Base-by-base conservation (phyloP, 768 basidiomycete genomes). In the Rhizopogon roseolus region DNA sequence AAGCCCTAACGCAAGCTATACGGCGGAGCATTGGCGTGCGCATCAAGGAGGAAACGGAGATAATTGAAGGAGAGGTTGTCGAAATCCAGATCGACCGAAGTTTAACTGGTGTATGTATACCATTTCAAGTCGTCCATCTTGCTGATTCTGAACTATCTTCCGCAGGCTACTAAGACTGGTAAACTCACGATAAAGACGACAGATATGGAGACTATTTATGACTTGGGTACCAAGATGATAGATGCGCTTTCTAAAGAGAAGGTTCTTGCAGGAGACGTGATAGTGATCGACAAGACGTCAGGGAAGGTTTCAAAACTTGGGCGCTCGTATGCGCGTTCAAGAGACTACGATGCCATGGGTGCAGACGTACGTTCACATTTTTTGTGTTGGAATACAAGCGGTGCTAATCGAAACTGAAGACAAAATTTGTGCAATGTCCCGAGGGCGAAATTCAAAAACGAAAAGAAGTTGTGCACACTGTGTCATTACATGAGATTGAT, bases 151-250 rank as follows among this genome's bases (percentile, higher is more conserved):
- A 55, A 46, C 27, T 34, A 7, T 52, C 28, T 50, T 29, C n/a
- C 40, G 37, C 62, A 97, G 95, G 93, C 95, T 0, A 97, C 94
- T 4, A 98, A 98, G 74, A 98, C 97, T 2, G 97, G 96, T 3
- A 95, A 97, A 68, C 70, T 98, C 56, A 98, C 97, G 0, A 89
- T 99, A 63, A 98, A 98, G 72, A 96, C 93, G 13, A 97, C 94
- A 2, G 96, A 98, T 69, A 98, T 99, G 97, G 97, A 98, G 75
- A 98, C 97, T 5, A 88, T 99, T 32, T 99, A 99, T 67, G 97
- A 99, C 71, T 80, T 98, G 29, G 97, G 97, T 10, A 92, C 87
- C 48, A 99, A 98, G 80, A 98, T 99, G 97, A 98, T 99, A 46
- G 97, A 99, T 60, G 87, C 94, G 4, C 74, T 99, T 28, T 89